Evolutionary conservation across 129 eudicot species (phyloP), one percentile per base, ranked within the genome.

Genomic region (Gnaphalium uliginosum): DNA sequence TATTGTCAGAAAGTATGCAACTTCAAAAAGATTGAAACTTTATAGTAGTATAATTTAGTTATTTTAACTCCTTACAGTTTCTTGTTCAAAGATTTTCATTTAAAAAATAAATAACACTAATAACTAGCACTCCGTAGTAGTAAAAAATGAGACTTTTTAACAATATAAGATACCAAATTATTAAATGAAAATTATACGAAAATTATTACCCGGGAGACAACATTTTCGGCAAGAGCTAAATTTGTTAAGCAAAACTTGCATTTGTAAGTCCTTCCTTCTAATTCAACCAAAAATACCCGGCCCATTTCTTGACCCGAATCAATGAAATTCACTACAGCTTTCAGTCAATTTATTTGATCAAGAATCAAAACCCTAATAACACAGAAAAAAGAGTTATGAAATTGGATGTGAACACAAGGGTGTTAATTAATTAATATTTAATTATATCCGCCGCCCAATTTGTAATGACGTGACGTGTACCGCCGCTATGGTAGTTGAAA

Each of bases 221-320:
- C 88, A 58, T 82, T 83, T 6, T 89, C 90, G 37, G 86, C 90
- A 46, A 92, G 96, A 71, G 90, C 92, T 62, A 92, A 69, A 43
- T 85, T 85, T 43, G 95, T 88, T 82, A 83, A 86, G 77, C 95
- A 91, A 84, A 85, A 88, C 78, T 87, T 91, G 90, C 97, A 91
- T 75, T 76, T 79, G 88, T 91, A 91, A 74, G 89, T 81, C 30
- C 90, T 82, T 51, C 97, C 97, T 65, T 91, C 97, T 22, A 91
- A 75, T 79, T 91, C 94, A 80, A 91, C 89, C 84, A 88, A 53
- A 75, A 86, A 90, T 25, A 88, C 72, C 86, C 97, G 86, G 32
- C 94, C 97, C 97, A 91, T 90, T 82, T 65, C 57, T 71, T 29
- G 30, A 5, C 77, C 58, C 65, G 48, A 11, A 43, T 66, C 57